These are phyloP conservation scores for Melanopsichium pennsylvanicum DNA, from an alignment of 1,284 basidiomycete genomes.

Conservation along the genomic window DNA sequence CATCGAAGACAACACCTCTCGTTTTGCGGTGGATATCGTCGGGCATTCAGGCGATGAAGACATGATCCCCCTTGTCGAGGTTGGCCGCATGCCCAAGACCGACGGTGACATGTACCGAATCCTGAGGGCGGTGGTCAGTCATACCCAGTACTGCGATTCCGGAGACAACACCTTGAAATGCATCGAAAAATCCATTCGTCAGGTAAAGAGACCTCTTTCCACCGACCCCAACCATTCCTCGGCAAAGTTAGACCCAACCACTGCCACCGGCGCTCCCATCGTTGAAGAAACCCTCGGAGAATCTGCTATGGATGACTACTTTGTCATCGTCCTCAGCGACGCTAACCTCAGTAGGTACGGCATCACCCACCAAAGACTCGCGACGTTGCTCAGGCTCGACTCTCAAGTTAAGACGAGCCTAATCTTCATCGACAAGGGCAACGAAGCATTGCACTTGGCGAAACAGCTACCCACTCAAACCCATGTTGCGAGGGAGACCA, in stretches of 20 bases:
- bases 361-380: constrained; percentile 57
- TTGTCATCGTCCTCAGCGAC: constrained; percentile 66
- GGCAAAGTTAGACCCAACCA: constrained; percentile 4
- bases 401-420: constrained; percentile 60
- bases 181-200: constrained; percentile 45
- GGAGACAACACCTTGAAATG: constrained; percentile 58
- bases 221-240: neutral
- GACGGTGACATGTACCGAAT: constrained; percentile 61
- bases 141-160: constrained; percentile 57
- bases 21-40: constrained; percentile 64
- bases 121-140: constrained; percentile 53
- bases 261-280: constrained; percentile 23
- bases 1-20: constrained; percentile 38
- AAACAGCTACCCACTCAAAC: constrained; percentile 56
- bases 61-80: constrained; percentile 60
- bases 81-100: constrained; percentile 50
- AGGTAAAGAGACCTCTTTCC: constrained; percentile 32
- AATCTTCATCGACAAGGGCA: constrained; percentile 62
- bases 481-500: constrained; percentile 54
- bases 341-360: constrained; percentile 66
- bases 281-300: constrained; percentile 20
- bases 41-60: constrained; percentile 65
- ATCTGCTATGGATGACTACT: constrained; percentile 64
- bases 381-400: constrained; percentile 43
- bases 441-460: constrained; percentile 48